Evolutionary conservation across 2,329 filamentous ascomycete genomes (phyloP), one percentile per base, ranked within the genome.

Genomic region (Xylariaceae sp.): DNA sequence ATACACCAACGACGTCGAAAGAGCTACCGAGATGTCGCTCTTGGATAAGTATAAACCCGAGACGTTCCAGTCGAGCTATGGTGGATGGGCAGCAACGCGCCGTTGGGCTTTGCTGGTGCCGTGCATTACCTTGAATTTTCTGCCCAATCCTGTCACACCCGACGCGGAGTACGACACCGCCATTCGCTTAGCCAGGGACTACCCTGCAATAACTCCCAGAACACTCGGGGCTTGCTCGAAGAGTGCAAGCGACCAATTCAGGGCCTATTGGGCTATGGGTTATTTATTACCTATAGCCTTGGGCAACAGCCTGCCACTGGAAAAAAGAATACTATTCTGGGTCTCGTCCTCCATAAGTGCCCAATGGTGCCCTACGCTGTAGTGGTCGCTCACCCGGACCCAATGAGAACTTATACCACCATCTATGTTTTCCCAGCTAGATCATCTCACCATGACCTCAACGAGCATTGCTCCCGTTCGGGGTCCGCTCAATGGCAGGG

Each of bases 401-500:
- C 49, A 51, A 49, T 48, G 39, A 46, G 17, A 17, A 38, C 42
- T 39, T 26, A 43, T 38, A 15, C 24, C 42, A 26, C 43, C 34
- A 41, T 50, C 18, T 32, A 45, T 42, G 37, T 39, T 34, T 30
- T 32, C 42, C 34, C 43, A 47, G 39, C 42, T 40, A 31, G 33
- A 29, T 11, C 34, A 38, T 35, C 37, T 35, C 34, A 39, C 37
- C 34, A 38, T 41, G 43, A 37, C 39, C 43, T 44, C 45, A 45
- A 47, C 41, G 42, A 42, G 35, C 33, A 35, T 43, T 26, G 22
- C 22, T 26, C 11, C 22, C 22, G 22, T 42, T 42, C 42, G 32
- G 43, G 37, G 24, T 38, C 37, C 47, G 47, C 50, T 39, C 38
- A 48, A 45, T 53, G 45, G 48, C 22, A 50, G 45, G 49, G 50